Percentiles rank a stretch among this genome's conserved stretches.
These are phyloP conservation scores for Bifiguratus adelaidae DNA, from an alignment of 192 early-diverging fungal species.

Conservation along the genomic window DNA sequence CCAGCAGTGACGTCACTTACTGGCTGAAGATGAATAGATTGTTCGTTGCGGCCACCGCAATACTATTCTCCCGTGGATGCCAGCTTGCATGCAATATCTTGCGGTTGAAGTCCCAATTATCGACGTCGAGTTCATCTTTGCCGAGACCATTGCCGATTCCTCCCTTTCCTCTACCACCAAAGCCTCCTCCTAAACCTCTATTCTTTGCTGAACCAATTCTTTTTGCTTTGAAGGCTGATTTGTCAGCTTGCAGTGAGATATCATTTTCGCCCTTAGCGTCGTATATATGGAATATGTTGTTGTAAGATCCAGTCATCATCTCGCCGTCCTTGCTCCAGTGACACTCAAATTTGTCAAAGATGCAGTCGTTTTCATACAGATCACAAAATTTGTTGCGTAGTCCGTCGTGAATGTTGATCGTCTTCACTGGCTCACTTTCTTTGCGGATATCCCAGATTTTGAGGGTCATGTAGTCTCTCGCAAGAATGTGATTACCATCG, in stretches of 20 bases:
- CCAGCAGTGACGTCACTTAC: too few relatives aligned
- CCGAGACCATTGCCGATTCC: too few relatives aligned
- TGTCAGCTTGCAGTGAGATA: slow-evolving; percentile 92
- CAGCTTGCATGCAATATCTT: slow-evolving; percentile 98
- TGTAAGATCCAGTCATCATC: slow-evolving; percentile 97
- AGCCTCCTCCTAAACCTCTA: slow-evolving; percentile 31
- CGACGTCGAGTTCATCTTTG: slow-evolving; percentile 75
- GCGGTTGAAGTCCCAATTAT: slow-evolving; percentile 86
- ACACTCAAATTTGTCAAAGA: slow-evolving; percentile 99
- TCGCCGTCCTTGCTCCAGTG: slow-evolving; percentile 90
- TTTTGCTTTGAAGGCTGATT: slow-evolving; percentile 95
- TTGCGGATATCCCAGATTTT: slow-evolving; percentile 99
- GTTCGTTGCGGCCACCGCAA: slow-evolving; percentile 98
- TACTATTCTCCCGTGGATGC: slow-evolving; percentile 97
- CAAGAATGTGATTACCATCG: slow-evolving; percentile 95
- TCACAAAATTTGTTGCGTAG: slow-evolving; percentile 94
- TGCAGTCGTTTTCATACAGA: slow-evolving; percentile 99
- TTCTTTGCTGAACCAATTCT: slow-evolving; percentile 73
- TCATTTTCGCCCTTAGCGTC: slow-evolving; percentile 70
- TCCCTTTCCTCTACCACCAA: slow-evolving; percentile 21
- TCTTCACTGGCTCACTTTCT: slow-evolving; percentile 86
- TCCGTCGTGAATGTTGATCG: slow-evolving; percentile 95
- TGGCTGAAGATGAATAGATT: slow-evolving; percentile 97
- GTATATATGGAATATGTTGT: slow-evolving; percentile 98
- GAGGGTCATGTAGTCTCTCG: slow-evolving; percentile 93